These are phyloP conservation scores for Daldinia caldariorum DNA, from an alignment of 495 filamentous ascomycete genomes.

Conservation along the genomic window DNA sequence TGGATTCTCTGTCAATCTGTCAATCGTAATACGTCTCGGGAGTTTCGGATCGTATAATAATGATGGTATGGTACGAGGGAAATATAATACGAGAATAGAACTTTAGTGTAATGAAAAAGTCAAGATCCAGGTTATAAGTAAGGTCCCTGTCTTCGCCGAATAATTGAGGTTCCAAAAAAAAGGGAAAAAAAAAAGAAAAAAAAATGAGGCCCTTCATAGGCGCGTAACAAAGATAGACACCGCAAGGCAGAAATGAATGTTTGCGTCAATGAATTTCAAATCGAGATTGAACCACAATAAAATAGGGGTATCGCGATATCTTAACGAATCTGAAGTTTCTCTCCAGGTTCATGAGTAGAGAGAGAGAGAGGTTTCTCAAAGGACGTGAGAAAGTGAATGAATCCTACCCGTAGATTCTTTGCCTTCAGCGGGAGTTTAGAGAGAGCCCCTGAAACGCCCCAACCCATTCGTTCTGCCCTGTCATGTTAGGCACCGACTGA, in stretches of 20 bases:
- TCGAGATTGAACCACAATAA: background rate
- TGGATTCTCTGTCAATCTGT: background rate
- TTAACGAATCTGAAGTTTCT: background rate
- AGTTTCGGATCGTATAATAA: slow-evolving; percentile 26
- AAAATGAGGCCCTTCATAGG: background rate
- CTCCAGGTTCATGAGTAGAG: background rate
- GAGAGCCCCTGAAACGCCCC: slow-evolving; percentile 63
- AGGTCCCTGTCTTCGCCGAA: background rate
- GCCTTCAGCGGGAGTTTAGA: slow-evolving; percentile 58
- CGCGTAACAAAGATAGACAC: background rate
- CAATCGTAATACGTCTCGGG: slow-evolving; percentile 25
- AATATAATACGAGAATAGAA: slow-evolving; percentile 53
- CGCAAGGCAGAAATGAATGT: background rate
- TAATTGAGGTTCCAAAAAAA: background rate
- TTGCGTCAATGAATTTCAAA: background rate
- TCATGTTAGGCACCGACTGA: slow-evolving; percentile 47
- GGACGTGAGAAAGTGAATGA: background rate
- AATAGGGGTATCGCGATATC: background rate
- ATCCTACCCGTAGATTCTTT: background rate
- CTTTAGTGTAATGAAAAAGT: slow-evolving; percentile 17
- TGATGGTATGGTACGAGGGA: slow-evolving; percentile 43
- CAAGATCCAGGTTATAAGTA: background rate
- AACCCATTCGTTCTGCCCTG: slow-evolving; percentile 57
- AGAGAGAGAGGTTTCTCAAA: background rate
- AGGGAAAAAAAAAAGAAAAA: background rate